Evolutionary conservation across 495 filamentous ascomycete species (phyloP), one percentile per base, ranked within the genome.

Genomic region (Elaphomyces granulatus): DNA sequence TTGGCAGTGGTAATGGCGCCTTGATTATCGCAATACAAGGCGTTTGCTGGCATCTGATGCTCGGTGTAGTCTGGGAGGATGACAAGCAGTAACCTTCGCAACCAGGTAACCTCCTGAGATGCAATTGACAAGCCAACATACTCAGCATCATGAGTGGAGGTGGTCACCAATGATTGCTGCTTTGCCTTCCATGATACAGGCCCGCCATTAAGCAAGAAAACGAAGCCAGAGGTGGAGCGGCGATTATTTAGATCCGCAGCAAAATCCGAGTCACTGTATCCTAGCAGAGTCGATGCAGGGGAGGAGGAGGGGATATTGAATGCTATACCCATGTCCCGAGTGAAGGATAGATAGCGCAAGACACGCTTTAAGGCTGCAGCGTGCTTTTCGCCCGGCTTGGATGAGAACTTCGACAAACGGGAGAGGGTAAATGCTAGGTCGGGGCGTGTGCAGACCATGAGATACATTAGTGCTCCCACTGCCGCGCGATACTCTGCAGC

Each of bases 381-480:
- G 20, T 58, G 50, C 15, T 43, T 12, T 8, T 35, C 40, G 14
- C 26, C 20, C 3, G 46, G 53, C 40, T 59, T 59, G 4, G 34
- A 36, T 0, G 52, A 36, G 37, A 45, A 52, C 34, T 49, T 17
- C 17, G 52, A 32, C 8, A 58, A 20, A 4, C 41, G 36, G 2
- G 33, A 21, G 15, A 35, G 41, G 0, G 42, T 36, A 18, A 39
- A 41, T 1, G 52, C 42, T 4, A 48, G 36, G 34, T 60, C 52
- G 15, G 46, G 32, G 6, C 46, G 17, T 2, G 54, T 56, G 12
- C 41, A 50, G 0, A 43, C 43, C 8, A 50, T 39, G 8, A 46
- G 33, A 42, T 51, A 60, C 17, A 41, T 36, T 8, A 41, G 9
- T 2, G 47, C 58, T 23, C 54, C 48, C 8, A 60, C 43, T 28